Evolutionary conservation across 805 yeast genomes (phyloP).

Genomic region (Candida morakotiae): DNA sequence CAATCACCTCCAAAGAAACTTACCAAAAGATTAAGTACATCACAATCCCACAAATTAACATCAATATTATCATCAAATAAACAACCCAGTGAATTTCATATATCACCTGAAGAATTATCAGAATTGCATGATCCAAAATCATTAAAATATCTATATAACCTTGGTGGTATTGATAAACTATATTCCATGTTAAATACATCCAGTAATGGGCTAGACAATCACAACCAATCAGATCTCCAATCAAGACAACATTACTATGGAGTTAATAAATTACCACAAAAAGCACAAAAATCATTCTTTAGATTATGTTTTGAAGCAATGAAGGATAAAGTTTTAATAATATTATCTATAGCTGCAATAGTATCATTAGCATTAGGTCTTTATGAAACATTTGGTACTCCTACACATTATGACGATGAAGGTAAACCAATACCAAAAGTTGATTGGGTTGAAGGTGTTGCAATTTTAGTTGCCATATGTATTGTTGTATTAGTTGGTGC

Average conservation of each 20-base stretch:
- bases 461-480: constrained; percentile 84
- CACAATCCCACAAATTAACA: constrained; percentile 1
- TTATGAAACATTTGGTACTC: constrained; percentile 88
- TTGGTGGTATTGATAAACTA: constrained; percentile 44
- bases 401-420: constrained; percentile 69
- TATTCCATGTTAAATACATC: constrained; percentile 33
- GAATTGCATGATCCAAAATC: constrained; percentile 64
- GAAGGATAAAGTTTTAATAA: constrained; percentile 84
- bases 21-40: background rate
- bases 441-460: constrained; percentile 99
- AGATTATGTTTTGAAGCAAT: constrained; percentile 74
- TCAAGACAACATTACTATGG: constrained; percentile 56
- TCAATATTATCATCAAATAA: constrained; percentile 3
- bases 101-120: constrained; percentile 29
- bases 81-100: constrained; percentile 1
- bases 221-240: constrained; percentile 25
- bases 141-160: constrained; percentile 31
- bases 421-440: constrained; percentile 77
- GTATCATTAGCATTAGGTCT: constrained; percentile 87
- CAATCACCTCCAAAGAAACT: background rate
- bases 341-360: constrained; percentile 81
- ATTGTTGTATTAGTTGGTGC: constrained; percentile 94
- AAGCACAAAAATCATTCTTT: constrained; percentile 64
- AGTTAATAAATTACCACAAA: constrained; percentile 66
- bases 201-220: constrained; percentile 37